A percentile compares a stretch with the other conserved stretches of the same genome.
phyloP scores from a whole-genome alignment of 768 basidiomycete genomes.

The Dendrothele bispora region DNA sequence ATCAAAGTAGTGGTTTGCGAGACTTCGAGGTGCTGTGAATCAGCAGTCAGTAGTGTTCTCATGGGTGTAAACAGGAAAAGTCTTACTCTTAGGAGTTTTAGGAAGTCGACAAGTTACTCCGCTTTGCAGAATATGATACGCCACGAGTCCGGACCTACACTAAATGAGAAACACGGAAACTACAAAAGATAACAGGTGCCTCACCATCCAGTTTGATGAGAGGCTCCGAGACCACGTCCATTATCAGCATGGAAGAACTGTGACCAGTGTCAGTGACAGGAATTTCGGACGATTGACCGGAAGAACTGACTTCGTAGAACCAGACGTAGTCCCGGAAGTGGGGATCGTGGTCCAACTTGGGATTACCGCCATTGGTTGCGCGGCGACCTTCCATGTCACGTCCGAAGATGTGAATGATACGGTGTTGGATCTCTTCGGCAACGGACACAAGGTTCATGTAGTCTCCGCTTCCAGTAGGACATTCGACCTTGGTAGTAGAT shows the following conservation, averaged over 20 bases:
- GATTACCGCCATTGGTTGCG: conserved; percentile 89
- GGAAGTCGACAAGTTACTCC: conserved; percentile 88
- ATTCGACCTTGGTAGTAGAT: conserved; percentile 63
- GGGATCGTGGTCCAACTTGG: conserved; percentile 86
- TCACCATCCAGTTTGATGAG: conserved; percentile 97
- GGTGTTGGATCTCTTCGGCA: conserved; percentile 97
- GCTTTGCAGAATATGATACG: conserved; percentile 89
- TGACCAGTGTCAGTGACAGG: conserved; percentile 2
- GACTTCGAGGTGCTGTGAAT: conserved; percentile 73
- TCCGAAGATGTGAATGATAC: conserved; percentile 99
- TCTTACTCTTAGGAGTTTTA: conserved; percentile 89
- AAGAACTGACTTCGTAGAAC: conserved; percentile 79
- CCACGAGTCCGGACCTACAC: conserved; percentile 81
- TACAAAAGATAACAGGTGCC: conserved; percentile 14
- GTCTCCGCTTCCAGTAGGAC: conserved; percentile 96
- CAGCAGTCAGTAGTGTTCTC: background rate
- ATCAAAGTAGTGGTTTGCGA: conserved; percentile 93
- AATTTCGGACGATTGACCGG: background rate
- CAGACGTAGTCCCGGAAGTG: conserved; percentile 96
- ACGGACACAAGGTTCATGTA: conserved; percentile 94
- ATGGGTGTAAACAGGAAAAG: background rate
- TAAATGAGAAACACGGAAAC: background rate
- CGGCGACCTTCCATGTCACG: conserved; percentile 83
- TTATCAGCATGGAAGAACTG: conserved; percentile 96
- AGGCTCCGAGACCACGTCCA: conserved; percentile 92